A percentile compares a stretch with the other conserved stretches of the same genome.
Evolutionary conservation across 1,139 yeast species (phyloP).

Genomic region (Geotrichum citri-aurantii): DNA sequence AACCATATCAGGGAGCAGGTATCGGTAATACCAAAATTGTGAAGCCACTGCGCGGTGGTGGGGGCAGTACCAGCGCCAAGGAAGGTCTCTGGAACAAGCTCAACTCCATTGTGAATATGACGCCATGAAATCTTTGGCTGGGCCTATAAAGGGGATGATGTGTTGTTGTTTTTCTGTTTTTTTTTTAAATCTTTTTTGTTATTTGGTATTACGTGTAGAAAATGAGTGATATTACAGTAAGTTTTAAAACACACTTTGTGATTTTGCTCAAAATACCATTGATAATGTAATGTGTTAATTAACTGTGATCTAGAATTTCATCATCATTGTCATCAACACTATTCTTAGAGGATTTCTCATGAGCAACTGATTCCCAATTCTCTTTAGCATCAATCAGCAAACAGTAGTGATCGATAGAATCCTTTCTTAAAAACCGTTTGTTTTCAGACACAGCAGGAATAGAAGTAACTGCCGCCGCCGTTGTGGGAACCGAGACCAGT

Average conservation of each 20-base stretch:
- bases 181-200: too few species aligned
- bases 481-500: neutral
- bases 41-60: slow-evolving; percentile 55
- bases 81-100: slow-evolving; percentile 19
- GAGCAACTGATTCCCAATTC: neutral
- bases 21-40: slow-evolving; percentile 41
- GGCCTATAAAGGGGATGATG: neutral
- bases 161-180: neutral
- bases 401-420: neutral
- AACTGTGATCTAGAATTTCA: neutral
- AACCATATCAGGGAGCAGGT: slow-evolving; percentile 6
- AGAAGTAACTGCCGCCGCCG: neutral
- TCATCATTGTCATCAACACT: neutral
- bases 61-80: slow-evolving; percentile 7
- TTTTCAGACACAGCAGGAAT: neutral
- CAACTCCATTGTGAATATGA: slow-evolving; percentile 16
- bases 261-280: too few species aligned
- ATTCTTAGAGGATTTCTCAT: neutral
- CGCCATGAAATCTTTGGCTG: neutral
- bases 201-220: neutral
- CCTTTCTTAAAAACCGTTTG: neutral
- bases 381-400: neutral
- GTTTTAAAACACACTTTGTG: neutral
- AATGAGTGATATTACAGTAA: neutral
- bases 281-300: too few species aligned